Base-by-base conservation (phyloP, 2,329 filamentous ascomycete genomes). In the Penicillium digitatum region DNA sequence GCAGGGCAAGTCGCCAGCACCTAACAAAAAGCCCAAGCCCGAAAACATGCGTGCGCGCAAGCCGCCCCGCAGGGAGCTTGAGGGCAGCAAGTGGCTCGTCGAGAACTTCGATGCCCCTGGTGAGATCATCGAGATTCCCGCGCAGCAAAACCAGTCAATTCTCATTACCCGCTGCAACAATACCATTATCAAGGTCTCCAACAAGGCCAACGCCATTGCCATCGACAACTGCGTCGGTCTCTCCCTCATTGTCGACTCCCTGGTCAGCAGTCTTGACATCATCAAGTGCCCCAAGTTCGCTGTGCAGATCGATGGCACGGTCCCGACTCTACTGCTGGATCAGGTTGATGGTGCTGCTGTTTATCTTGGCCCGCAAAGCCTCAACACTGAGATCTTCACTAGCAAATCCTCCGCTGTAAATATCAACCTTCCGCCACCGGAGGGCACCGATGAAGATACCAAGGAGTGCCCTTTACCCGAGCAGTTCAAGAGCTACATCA, bases 221-320 rank as follows among this genome's bases (percentile, higher is more conserved):
- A 83, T 97, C 64, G 94, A 97, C 76, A 96, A 96, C 77, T 93
- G 87, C 53, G 84, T 81, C 44, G 87, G 90, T 47, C 80, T 95
- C 18, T 95, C 90, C 27, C 82, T 99, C 50, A 85, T 97, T 48
- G 83, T 97, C 51, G 93, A 97, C 66, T 89, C 86, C 1, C 85
- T 97, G 11, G 89, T 97, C 45, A 95, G 89, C 46, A 90, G 89
- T 31, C 85, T 99, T 54, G 94, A 99, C 69, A 89, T 95, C 24
- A 94, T 99, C 79, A 97, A 97, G 77, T 93, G 88, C 45, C 84
- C 88, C 64, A 95, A 94, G 73, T 96, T 99, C 71, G 92, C 91
- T 14, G 79, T 97, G n/a, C 91, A 96, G 75, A 89, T 99, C 49
- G 78, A 95, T 52, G 92, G 92, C 49, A 83, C 83, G 3, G 82